Conservation (phyloP, 2,329 filamentous ascomycete species). For the Sporothrix variecibatus region DNA sequence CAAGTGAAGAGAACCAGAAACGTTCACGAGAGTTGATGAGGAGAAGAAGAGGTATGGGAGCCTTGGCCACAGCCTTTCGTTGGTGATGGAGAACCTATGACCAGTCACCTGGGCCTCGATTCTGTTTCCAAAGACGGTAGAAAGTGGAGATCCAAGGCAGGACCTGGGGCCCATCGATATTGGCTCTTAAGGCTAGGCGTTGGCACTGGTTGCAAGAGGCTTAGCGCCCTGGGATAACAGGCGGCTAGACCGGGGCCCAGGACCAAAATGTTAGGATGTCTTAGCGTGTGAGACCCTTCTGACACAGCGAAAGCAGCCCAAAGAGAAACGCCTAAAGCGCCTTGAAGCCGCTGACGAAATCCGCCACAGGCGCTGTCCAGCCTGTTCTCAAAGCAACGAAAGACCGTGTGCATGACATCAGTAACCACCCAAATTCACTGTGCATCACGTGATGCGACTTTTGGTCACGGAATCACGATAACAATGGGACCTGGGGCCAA, state of each 20-base stretch:
- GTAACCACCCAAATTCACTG: background rate
- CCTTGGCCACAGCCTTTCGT: slow-evolving; percentile 10
- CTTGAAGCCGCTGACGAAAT: slow-evolving; percentile 8
- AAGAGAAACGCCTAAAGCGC: background rate
- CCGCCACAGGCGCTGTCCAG: background rate
- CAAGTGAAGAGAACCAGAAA: background rate
- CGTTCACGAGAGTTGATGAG: background rate
- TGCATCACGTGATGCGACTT: slow-evolving; percentile 1
- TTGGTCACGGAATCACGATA: background rate
- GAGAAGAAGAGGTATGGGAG: background rate
- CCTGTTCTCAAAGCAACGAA: background rate
- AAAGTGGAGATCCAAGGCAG: slow-evolving; percentile 14
- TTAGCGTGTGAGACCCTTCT: background rate
- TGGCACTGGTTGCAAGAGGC: slow-evolving; percentile 16
- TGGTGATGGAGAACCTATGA: background rate
- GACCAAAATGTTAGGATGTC: background rate
- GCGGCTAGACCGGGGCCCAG: background rate
- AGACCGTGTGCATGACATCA: slow-evolving; percentile 15
- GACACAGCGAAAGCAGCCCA: background rate
- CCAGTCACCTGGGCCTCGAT: slow-evolving; percentile 10
- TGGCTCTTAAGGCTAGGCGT: background rate
- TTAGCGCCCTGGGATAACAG: slow-evolving; percentile 10
- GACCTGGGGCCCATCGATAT: background rate
- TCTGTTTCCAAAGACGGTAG: slow-evolving; percentile 13
- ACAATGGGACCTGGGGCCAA: background rate